These are phyloP conservation scores for Amanita rimosa DNA, from an alignment of 768 basidiomycete genomes.

Conservation along the genomic window DNA sequence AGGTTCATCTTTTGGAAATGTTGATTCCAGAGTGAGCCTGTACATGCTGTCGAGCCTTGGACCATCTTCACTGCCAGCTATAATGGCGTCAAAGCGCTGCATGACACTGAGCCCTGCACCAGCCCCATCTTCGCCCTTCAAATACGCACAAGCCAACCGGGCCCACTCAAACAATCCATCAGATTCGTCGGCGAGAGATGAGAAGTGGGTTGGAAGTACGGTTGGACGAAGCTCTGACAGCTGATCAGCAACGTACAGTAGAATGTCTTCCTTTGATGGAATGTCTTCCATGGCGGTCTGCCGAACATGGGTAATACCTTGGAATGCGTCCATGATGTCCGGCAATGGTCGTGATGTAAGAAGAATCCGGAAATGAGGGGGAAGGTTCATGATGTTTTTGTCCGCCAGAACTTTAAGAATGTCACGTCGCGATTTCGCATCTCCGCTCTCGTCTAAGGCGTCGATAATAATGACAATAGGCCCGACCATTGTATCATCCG, in stretches of 20 bases:
- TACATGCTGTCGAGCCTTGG: background rate
- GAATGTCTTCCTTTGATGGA: slow-evolving; percentile 4
- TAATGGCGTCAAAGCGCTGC: background rate
- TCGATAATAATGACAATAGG: background rate
- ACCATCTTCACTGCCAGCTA: background rate
- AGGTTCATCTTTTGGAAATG: background rate
- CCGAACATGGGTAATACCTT: background rate
- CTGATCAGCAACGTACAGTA: background rate
- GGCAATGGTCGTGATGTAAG: slow-evolving; percentile 17
- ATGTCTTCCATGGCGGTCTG: slow-evolving; percentile 9
- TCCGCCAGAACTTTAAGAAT: background rate
- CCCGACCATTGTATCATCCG: background rate
- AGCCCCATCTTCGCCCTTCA: slow-evolving; percentile 7
- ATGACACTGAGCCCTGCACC: background rate
- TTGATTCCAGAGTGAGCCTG: background rate
- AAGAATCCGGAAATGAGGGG: slow-evolving; percentile 17
- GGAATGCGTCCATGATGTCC: slow-evolving; percentile 11
- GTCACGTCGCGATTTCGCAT: background rate
- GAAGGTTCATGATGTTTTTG: slow-evolving; percentile 8
- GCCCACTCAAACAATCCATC: slow-evolving; percentile 7
- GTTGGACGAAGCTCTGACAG: background rate
- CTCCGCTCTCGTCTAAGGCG: no score
- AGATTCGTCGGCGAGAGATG: slow-evolving; percentile 12
- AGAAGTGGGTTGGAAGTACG: slow-evolving; percentile 8
- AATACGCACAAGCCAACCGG: slow-evolving; percentile 16